Evolutionary conservation across 331 rosid species (phyloP), one percentile per base, ranked within the genome.

Genomic region (Erythrophleum ivorense): DNA sequence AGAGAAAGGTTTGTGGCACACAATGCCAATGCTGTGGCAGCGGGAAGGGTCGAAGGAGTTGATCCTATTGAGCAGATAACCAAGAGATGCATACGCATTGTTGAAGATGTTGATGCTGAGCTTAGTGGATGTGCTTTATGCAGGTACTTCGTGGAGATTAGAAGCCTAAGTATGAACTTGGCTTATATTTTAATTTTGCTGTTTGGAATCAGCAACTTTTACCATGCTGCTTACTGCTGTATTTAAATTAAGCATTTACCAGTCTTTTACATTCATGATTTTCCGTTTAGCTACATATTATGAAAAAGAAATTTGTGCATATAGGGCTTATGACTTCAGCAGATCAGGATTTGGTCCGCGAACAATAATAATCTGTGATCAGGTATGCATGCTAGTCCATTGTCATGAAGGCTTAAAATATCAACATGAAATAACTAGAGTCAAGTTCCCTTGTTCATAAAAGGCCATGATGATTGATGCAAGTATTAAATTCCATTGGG

Each of bases 341-440:
- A 92, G 80, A 92, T 93, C 99, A 68, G 99, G 99, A 57, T 96
- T 96, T 88, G 99, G 99, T 70, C 99, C 99, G 9, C 97, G 97
- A 66, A 96, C 99, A 60, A 92, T 96, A 86, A 94, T 96, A 86
- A 91, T 96, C 55, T 96, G 99, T 77, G 99, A 96, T 90, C 99
- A 95, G 99, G 99, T 93, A 80, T 38, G 59, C 77, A 40, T 49
- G 71, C 54, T 63, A 49, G 43, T 71, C 9, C 67, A 38, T 43
- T 72, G 48, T 73, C 71, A 82, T 70, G 36, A 82, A 75, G 73
- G 69, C 73, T 54, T 15, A 13, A 9, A 43, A 6, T 21, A n/a
- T 36, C 48, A 48, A 54, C 70, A 58, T 43, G 59, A 55, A 65
- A 49, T 43, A 59, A 69, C 54, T 55, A 15, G 46, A 76, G 59